A percentile compares a stretch with the other conserved stretches of the same genome.
These are phyloP conservation scores for Candida nitratophila DNA, from an alignment of 805 yeast genomes.

Conservation along the genomic window DNA sequence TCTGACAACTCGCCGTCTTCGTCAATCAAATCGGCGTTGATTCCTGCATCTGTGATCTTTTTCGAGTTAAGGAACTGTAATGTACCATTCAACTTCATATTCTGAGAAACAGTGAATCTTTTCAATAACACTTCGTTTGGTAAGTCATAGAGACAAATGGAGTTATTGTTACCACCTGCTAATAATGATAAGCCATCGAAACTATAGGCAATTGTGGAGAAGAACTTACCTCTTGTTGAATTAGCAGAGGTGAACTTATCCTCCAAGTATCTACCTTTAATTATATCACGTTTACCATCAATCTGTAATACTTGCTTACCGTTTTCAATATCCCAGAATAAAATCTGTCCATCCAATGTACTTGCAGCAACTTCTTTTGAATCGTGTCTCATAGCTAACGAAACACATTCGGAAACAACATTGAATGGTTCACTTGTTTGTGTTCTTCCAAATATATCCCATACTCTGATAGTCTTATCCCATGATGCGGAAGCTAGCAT, in stretches of 20 bases:
- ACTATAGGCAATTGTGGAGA: constrained; percentile 75
- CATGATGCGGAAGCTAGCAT: constrained; percentile 87
- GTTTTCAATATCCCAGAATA: constrained; percentile 75
- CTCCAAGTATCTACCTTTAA: constrained; percentile 73
- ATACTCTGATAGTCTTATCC: constrained; percentile 91
- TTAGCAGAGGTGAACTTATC: constrained; percentile 80
- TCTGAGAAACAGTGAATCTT: constrained; percentile 77
- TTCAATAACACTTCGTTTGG: constrained; percentile 79
- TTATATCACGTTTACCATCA: constrained; percentile 82
- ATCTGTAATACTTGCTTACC: constrained; percentile 77
- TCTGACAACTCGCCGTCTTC: constrained; percentile 82
- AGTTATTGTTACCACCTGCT: constrained; percentile 91
- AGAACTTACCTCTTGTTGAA: constrained; percentile 77
- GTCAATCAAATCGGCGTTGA: constrained; percentile 69
- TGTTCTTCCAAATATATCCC: constrained; percentile 87
- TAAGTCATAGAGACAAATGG: constrained; percentile 86
- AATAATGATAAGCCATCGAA: constrained; percentile 83
- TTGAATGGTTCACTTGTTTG: constrained; percentile 89
- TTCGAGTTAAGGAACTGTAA: constrained; percentile 69
- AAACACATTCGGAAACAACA: constrained; percentile 74
- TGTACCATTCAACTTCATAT: constrained; percentile 91
- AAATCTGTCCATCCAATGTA: constrained; percentile 80
- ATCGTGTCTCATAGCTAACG: constrained; percentile 83
- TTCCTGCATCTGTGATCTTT: constrained; percentile 81
- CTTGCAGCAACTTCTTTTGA: constrained; percentile 86